Evolutionary conservation across 805 yeast genomes (phyloP), one percentile per base, ranked within the genome.

Genomic region (Soucietia sequanensis): DNA sequence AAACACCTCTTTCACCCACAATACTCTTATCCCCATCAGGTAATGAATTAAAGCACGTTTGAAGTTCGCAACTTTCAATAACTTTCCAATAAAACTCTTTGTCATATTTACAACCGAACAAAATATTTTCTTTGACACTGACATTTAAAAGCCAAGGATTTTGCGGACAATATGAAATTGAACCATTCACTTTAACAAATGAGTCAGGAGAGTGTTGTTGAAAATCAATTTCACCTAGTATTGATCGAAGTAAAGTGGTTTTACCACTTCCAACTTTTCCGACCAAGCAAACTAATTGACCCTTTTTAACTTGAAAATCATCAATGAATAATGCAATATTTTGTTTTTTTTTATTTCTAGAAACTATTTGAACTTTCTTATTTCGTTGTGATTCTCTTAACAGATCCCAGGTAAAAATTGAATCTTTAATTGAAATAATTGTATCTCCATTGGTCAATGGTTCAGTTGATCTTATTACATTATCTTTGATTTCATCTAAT

Each of bases 1-100:
- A 48, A 11, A 55, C 56, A 13, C 61, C 61, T 30, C 54, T 52
- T 23, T 56, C 61, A 4, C 61, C 61, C 7, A 56, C 61, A 7
- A 50, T 42, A 0, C 59, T 55, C 9, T 51, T 46, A 30, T 56
- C 59, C 1, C 58, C 58, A 32, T 56, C 50, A 9, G 61, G 60
- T 25, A 56, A 43, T 3, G 47, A 48, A n/a, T 47, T 50, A 19
- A 56, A 47, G 24, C 56, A 60, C 9, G 52, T 46, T 17, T 32
- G 24, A 31, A 56, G 47, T 28, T 55, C 54, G 33, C 61, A 56
- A 3, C 60, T 57, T 6, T 44, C 50, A 6, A 56, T 30, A 8
- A 60, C 51, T 20, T 48, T 43, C 11, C 43, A 21, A 33, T 56
- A 56, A 30, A 47, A 54, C 1, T 33, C 48, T 10, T 42, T 36